Percentiles rank a stretch among this genome's conserved stretches.
Evolutionary conservation across 1,284 basidiomycete species (phyloP).

Genomic region (Moesziomyces sp.): DNA sequence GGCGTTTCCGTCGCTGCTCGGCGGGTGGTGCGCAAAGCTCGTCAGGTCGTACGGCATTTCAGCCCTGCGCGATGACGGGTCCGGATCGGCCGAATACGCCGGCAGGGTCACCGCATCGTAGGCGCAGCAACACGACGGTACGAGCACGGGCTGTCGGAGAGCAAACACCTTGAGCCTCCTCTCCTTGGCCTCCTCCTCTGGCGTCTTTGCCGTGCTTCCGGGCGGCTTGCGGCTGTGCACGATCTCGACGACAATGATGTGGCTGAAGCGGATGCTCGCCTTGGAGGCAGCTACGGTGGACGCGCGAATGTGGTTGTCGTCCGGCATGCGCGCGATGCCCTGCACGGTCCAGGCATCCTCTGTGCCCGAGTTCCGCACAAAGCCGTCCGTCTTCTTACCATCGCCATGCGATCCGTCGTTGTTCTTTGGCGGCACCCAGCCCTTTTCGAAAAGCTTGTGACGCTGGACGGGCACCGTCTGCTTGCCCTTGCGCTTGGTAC

Average conservation of each 20-base stretch:
- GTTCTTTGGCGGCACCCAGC: conserved; percentile 62
- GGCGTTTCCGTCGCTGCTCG: conserved; percentile 8
- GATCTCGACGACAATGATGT: conserved; percentile 64
- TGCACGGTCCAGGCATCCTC: conserved; percentile 66
- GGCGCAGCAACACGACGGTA: conserved; percentile 66
- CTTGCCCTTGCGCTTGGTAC: conserved; percentile 56
- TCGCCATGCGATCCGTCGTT: conserved; percentile 58
- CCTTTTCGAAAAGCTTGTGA: conserved; percentile 65
- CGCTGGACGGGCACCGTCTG: conserved; percentile 62
- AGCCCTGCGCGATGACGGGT: conserved; percentile 23
- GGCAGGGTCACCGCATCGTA: conserved; percentile 65
- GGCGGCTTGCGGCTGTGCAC: conserved; percentile 56
- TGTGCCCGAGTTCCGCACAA: conserved; percentile 53
- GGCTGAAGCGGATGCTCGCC: conserved; percentile 60
- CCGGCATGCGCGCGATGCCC: conserved; percentile 64
- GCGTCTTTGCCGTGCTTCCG: conserved; percentile 21
- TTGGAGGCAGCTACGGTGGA: conserved; percentile 59
- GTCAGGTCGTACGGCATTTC: conserved; percentile 58
- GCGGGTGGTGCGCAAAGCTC: conserved; percentile 26
- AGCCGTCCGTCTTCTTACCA: conserved; percentile 60
- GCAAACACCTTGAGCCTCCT: conserved; percentile 65
- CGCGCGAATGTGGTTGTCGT: conserved; percentile 65
- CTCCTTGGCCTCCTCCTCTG: conserved; percentile 41
- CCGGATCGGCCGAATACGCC: conserved; percentile 51
- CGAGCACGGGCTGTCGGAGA: conserved; percentile 59